These are phyloP conservation scores for Colletotrichum sp. DNA, from an alignment of 2,329 filamentous ascomycete genomes.

Conservation along the genomic window DNA sequence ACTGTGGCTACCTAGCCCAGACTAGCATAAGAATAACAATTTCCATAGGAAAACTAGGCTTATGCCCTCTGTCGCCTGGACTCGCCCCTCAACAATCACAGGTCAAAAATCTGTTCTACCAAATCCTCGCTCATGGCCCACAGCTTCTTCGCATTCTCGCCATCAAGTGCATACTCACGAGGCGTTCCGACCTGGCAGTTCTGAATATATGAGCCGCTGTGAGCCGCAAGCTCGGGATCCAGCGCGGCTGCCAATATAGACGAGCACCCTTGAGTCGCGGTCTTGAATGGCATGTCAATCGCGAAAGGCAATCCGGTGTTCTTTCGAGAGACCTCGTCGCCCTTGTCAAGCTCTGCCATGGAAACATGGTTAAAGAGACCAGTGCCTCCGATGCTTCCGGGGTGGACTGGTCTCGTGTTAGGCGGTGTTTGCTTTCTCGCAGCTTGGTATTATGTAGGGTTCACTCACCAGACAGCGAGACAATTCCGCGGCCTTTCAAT, in stretches of 20 bases:
- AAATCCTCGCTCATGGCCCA: background rate
- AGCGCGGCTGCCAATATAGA: background rate
- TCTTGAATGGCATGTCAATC: background rate
- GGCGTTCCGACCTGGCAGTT: background rate
- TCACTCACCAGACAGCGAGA: background rate
- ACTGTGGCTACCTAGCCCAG: too few species aligned
- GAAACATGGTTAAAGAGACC: background rate
- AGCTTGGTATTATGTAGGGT: fast-evolving
- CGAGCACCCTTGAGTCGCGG: background rate
- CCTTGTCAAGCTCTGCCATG: background rate
- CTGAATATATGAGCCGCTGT: background rate
- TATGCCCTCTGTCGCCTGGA: background rate
- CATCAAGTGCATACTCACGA: background rate
- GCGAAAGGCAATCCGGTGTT: background rate
- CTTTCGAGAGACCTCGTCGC: background rate
- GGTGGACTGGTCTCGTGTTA: background rate
- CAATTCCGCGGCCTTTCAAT: background rate
- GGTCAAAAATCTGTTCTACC: background rate
- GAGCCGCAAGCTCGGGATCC: background rate
- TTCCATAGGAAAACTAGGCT: background rate
- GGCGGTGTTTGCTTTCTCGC: fast-evolving
- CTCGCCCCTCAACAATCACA: background rate
- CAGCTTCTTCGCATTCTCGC: background rate
- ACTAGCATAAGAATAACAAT: background rate
- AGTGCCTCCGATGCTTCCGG: background rate